Evolutionary conservation across 169 alveolate genomes (phyloP), one percentile per base, ranked within the genome.

Genomic region (Theileria orientalis): DNA sequence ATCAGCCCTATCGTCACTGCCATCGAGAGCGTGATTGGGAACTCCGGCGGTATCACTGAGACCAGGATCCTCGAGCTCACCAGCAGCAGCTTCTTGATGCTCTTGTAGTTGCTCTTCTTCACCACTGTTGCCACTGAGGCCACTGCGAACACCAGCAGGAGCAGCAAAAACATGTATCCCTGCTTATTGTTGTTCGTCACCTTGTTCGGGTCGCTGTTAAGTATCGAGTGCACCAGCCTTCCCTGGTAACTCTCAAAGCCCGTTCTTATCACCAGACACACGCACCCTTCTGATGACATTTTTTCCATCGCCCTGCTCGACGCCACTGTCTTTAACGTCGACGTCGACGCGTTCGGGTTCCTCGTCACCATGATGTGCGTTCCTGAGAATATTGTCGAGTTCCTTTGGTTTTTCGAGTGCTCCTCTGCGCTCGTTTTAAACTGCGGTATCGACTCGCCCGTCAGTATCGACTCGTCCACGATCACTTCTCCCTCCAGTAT

Each of bases 21-120:
- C 69, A 98, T 83, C 0, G 99, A 94, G 33, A 98, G 93, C 49
- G 97, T 95, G 90, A 98, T 96, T 11, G 99, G 99, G 62, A 98
- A 94, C 83, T 98, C 99, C 44, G 99, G 99, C 5, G 99, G 99
- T 11, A 98, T 98, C 37, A 98, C 99, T 23, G 99, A 94, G 35
- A 99, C 97, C 13, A 98, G 91, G 63, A 98, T 97, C 47, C 96
- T 94, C n/a, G 97, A 91, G 70, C 97, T 96, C 49, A 98, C 93
- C 13, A 98, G 85, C 32, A 97, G 69, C 37, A 98, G 87, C 90
- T 96, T 96, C 70, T 88, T 88, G 11, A 76, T 23, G 23, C 67
- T 61, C 0, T 84, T 51, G 21, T 82, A 62, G 32, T 79, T 68
- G 25, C 77, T 62, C 76, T 92, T 74, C 57, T 85, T 86, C 3